Conservation (phyloP, 208 protist species). For the Leishmania aethiopica region DNA sequence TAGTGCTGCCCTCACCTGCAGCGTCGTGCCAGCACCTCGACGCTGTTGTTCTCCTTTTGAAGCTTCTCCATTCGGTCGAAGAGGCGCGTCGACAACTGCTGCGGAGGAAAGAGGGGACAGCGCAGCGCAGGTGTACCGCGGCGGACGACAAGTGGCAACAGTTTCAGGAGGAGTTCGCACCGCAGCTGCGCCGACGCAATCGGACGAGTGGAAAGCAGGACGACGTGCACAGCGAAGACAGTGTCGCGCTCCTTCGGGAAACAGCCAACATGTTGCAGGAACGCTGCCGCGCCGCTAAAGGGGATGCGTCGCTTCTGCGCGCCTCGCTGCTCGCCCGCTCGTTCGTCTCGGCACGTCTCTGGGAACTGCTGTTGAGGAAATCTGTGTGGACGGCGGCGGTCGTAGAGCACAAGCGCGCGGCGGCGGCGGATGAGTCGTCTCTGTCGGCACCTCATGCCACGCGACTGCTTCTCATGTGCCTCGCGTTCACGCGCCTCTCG, state of each 20-base stretch:
- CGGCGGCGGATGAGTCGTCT: neutral
- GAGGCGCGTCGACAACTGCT: conserved; percentile 48
- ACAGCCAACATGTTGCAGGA: conserved; percentile 24
- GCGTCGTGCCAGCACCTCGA: conserved; percentile 26
- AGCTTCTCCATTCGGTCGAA: conserved; percentile 54
- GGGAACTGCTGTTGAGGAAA: conserved; percentile 56
- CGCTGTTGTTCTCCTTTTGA: conserved; percentile 28
- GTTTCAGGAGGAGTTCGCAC: conserved; percentile 24
- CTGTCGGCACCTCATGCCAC: neutral
- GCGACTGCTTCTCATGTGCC: conserved; percentile 40
- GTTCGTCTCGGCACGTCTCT: conserved; percentile 68
- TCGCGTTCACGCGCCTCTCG: conserved; percentile 43
- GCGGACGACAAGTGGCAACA: conserved; percentile 8
- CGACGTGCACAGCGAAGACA: neutral
- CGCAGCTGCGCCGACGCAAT: conserved; percentile 7
- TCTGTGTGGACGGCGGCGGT: conserved; percentile 61
- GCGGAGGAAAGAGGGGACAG: conserved; percentile 17
- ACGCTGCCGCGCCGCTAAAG: conserved; percentile 13
- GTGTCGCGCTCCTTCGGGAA: conserved; percentile 14
- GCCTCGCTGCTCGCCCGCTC: conserved; percentile 62
- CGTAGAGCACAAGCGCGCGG: conserved; percentile 20
- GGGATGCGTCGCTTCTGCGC: conserved; percentile 36
- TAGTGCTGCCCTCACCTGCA: neutral
- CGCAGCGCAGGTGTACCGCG: neutral
- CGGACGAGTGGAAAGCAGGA: neutral